phyloP scores from a whole-genome alignment of 768 basidiomycete species.

The Fomitopsis serialis region DNA sequence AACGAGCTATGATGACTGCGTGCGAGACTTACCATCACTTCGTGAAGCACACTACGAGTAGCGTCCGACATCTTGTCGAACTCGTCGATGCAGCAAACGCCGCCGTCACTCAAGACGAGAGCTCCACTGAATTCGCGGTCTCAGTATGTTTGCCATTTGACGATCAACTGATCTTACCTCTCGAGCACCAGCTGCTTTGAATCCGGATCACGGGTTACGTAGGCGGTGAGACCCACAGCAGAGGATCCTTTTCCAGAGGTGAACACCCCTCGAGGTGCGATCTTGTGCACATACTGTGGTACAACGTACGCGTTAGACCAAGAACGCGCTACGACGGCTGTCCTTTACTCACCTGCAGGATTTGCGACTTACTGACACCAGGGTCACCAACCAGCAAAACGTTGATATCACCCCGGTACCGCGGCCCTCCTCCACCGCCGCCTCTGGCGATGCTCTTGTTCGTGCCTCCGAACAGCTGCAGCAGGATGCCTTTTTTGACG shows the following conservation, averaged over 20 bases:
- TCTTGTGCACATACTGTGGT: constrained; percentile 92
- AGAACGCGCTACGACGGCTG: neutral
- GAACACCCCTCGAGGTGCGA: constrained; percentile 95
- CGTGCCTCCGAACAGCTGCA: constrained; percentile 96
- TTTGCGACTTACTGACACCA: constrained; percentile 94
- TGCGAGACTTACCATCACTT: constrained; percentile 77
- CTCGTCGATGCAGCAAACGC: constrained; percentile 98
- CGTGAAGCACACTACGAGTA: constrained; percentile 95
- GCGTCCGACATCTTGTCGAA: constrained; percentile 99
- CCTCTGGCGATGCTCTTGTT: constrained; percentile 93
- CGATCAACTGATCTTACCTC: constrained; percentile 46
- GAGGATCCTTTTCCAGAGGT: constrained; percentile 98
- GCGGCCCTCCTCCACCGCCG: constrained; percentile 91
- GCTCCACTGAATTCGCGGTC: constrained; percentile 63
- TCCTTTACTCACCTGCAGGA: constrained; percentile 69
- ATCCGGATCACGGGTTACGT: constrained; percentile 97
- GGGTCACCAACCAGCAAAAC: constrained; percentile 96
- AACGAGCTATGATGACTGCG: neutral
- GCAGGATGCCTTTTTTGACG: constrained; percentile 95
- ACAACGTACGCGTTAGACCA: neutral
- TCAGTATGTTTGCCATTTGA: too few species aligned
- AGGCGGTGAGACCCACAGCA: constrained; percentile 97
- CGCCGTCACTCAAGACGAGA: constrained; percentile 90
- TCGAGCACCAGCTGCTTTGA: constrained; percentile 97
- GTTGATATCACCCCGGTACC: constrained; percentile 98